A percentile compares a stretch with the other conserved stretches of the same genome.
Conservation (phyloP, 768 basidiomycete genomes). For the Leccinum incarnatum region DNA sequence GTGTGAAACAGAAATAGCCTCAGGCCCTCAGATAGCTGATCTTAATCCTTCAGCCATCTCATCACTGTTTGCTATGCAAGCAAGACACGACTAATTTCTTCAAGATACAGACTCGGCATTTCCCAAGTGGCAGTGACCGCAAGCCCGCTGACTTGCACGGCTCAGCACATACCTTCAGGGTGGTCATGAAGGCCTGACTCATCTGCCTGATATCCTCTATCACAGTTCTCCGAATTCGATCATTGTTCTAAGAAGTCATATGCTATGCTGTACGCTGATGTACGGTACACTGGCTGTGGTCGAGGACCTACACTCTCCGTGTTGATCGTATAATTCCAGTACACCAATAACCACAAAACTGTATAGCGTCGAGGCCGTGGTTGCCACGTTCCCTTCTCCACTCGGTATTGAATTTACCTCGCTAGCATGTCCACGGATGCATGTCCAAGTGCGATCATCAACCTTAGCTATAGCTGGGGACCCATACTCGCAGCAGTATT, state of each 20-base stretch:
- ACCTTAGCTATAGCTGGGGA: conserved; percentile 22
- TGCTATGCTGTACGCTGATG: not conserved
- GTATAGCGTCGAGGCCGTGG: not conserved
- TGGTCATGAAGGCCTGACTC: not conserved
- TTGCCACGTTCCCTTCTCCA: not conserved
- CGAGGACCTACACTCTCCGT: not conserved
- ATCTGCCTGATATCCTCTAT: not conserved
- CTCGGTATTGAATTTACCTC: not conserved
- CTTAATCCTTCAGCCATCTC: not conserved
- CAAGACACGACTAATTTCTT: not conserved
- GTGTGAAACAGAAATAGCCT: not conserved
- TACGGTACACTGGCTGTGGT: not conserved
- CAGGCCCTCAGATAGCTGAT: not conserved
- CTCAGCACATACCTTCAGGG: not conserved
- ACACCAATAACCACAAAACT: conserved; percentile 14
- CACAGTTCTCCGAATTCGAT: too few relatives aligned
- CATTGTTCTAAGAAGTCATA: not conserved
- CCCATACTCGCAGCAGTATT: conserved; percentile 21
- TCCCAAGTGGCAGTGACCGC: not conserved
- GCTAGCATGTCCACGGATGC: conserved; percentile 12
- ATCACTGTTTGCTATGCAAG: not conserved
- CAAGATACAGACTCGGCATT: not conserved
- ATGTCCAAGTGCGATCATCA: not conserved
- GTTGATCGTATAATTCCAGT: conserved; percentile 6
- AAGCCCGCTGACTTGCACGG: not conserved